A percentile compares a stretch with the other conserved stretches of the same genome.
Evolutionary conservation across 805 yeast species (phyloP).

Genomic region (Lipomyces chichibuensis): DNA sequence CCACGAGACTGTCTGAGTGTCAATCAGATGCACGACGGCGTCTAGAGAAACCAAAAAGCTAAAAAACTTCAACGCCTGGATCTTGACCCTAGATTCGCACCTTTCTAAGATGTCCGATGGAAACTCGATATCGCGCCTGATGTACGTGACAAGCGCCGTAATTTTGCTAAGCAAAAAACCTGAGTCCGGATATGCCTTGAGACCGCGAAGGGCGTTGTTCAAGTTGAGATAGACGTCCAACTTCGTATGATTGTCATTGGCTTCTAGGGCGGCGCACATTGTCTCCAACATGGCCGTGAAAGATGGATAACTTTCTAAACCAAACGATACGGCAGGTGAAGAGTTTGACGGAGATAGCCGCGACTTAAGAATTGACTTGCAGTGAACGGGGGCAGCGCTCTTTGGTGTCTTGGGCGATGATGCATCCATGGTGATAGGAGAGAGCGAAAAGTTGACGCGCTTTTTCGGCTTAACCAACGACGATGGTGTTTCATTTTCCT

Average conservation of each 20-base stretch:
- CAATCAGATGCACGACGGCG: slow-evolving; percentile 12
- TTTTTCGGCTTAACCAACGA: slow-evolving; percentile 13
- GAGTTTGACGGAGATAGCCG: slow-evolving; percentile 2
- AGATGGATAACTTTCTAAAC: slow-evolving; percentile 23
- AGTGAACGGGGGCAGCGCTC: background rate
- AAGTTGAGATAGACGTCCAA: slow-evolving; percentile 26
- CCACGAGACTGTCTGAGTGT: slow-evolving; percentile 18
- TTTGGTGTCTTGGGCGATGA: slow-evolving; percentile 14
- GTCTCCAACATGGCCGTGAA: slow-evolving; percentile 25
- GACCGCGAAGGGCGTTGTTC: slow-evolving; percentile 16
- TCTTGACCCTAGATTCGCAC: slow-evolving; percentile 26
- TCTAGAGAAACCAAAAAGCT: slow-evolving; percentile 10
- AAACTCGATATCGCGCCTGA: slow-evolving; percentile 27
- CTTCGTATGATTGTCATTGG: slow-evolving; percentile 26
- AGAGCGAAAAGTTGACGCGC: slow-evolving; percentile 28
- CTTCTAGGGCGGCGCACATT: slow-evolving; percentile 23
- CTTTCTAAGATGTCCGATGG: slow-evolving; percentile 26
- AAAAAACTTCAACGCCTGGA: slow-evolving; percentile 27
- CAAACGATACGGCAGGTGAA: slow-evolving; percentile 10
- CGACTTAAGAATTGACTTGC: slow-evolving; percentile 27
- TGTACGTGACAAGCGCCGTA: slow-evolving; percentile 14
- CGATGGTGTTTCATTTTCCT: slow-evolving; percentile 7
- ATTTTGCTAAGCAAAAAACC: slow-evolving; percentile 9
- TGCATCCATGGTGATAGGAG: slow-evolving; percentile 9
- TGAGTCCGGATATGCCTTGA: slow-evolving; percentile 20